These are phyloP conservation scores for Neonectria faginata DNA, from an alignment of 2,329 filamentous ascomycete genomes.

Conservation along the genomic window DNA sequence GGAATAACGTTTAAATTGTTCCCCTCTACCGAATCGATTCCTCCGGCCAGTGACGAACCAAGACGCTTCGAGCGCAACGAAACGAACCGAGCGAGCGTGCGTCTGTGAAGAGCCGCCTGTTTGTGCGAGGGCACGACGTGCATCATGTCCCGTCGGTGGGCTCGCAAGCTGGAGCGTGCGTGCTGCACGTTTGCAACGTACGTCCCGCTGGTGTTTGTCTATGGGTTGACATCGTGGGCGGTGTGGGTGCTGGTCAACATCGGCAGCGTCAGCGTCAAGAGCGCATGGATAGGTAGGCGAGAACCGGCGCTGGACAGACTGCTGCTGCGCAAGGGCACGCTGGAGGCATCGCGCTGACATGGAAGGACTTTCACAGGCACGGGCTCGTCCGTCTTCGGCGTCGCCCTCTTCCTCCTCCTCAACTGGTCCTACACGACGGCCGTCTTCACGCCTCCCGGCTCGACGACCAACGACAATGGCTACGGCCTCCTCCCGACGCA, in stretches of 20 bases:
- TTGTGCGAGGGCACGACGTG: conserved; percentile 11
- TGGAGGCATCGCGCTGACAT: conserved; percentile 21
- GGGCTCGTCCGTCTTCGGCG: conserved; percentile 70
- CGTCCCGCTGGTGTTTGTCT: conserved; percentile 90
- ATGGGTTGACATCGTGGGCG: conserved; percentile 91
- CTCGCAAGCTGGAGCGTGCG: conserved; percentile 79
- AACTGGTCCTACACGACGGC: conserved; percentile 93
- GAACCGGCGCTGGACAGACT: not conserved
- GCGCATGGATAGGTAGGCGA: conserved; percentile 67
- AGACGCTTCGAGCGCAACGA: conserved; percentile 7
- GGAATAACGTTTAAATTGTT: not conserved
- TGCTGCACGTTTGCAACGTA: conserved; percentile 85
- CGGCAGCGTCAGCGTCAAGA: conserved; percentile 67
- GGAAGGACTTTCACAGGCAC: conserved; percentile 55
- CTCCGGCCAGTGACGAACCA: not conserved
- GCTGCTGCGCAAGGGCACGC: not conserved
- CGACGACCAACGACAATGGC: conserved; percentile 71
- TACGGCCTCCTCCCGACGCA: conserved; percentile 86
- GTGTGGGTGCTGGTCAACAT: conserved; percentile 87
- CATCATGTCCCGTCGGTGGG: conserved; percentile 70
- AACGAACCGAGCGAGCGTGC: not conserved
- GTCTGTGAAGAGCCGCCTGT: not conserved
- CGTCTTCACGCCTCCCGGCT: conserved; percentile 91
- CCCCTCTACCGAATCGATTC: not conserved
- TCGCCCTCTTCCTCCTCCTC: conserved; percentile 80